phyloP scores from a whole-genome alignment of 2,329 filamentous ascomycete genomes.

The Exophiala sp. region DNA sequence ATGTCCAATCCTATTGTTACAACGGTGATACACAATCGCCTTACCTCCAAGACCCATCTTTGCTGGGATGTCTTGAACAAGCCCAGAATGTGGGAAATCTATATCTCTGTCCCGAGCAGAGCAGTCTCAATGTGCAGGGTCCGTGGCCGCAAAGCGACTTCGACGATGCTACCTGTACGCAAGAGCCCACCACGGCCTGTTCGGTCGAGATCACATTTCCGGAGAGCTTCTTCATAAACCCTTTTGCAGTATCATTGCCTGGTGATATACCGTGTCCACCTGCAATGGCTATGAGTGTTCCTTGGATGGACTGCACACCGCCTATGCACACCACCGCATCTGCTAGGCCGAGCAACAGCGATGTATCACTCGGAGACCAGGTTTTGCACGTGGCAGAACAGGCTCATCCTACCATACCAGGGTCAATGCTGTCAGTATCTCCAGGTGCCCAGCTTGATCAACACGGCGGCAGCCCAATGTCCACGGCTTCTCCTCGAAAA shows the following conservation, averaged over 20 bases:
- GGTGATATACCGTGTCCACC: conserved; percentile 22
- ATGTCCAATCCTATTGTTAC: conserved; percentile 17
- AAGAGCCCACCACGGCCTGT: neutral
- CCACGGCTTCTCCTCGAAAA: too few species aligned
- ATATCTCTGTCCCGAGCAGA: too few species aligned
- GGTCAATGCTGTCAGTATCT: too few species aligned
- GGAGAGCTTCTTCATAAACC: conserved; percentile 24
- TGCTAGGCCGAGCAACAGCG: too few species aligned
- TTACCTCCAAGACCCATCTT: neutral
- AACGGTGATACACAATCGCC: conserved; percentile 7
- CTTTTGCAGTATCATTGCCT: conserved; percentile 26
- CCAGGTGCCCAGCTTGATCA: too few species aligned
- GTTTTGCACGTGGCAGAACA: too few species aligned
- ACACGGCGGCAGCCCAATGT: too few species aligned
- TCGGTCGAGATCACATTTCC: conserved; percentile 9
- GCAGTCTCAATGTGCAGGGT: too few species aligned
- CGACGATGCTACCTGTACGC: neutral
- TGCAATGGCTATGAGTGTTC: neutral
- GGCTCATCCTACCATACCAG: too few species aligned
- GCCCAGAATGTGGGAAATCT: too few species aligned
- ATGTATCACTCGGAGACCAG: too few species aligned
- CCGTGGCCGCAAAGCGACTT: neutral
- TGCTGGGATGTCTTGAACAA: too few species aligned
- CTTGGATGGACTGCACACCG: neutral
- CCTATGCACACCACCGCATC: neutral